These are phyloP conservation scores for Ulota crispa DNA, from an alignment of 225 moss, liverwort and hornwort genomes.

Conservation along the genomic window DNA sequence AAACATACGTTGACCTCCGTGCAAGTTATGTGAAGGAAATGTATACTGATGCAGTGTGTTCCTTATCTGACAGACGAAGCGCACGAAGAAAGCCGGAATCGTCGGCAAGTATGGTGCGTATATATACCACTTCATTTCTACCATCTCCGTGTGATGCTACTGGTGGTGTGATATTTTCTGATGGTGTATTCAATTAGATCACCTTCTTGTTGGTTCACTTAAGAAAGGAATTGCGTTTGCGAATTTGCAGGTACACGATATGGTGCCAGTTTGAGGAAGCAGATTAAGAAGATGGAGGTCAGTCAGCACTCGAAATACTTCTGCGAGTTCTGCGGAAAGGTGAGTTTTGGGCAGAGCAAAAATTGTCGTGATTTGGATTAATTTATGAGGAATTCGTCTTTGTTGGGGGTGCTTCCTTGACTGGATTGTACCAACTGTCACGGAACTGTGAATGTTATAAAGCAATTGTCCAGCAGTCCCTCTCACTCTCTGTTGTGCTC, in stretches of 20 bases:
- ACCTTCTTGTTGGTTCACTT: background rate
- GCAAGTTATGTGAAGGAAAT: background rate
- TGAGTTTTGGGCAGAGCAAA: slow-evolving; percentile 1
- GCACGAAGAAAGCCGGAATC: slow-evolving; percentile 78
- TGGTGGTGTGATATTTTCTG: background rate
- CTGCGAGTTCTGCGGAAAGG: slow-evolving; percentile 82
- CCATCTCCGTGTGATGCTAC: background rate
- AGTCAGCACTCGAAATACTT: slow-evolving; percentile 71
- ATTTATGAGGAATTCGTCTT: background rate
- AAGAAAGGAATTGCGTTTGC: background rate
- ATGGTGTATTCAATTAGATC: background rate
- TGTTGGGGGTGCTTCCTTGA: background rate
- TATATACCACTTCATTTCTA: background rate
- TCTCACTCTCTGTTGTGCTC: background rate
- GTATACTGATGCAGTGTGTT: background rate
- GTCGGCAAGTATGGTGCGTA: slow-evolving; percentile 69
- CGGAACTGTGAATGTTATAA: background rate
- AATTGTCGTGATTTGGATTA: background rate
- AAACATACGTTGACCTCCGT: background rate
- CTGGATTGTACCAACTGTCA: background rate
- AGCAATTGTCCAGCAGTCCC: background rate
- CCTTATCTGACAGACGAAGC: slow-evolving; percentile 51
- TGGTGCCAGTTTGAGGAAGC: slow-evolving; percentile 84
- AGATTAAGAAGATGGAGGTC: slow-evolving; percentile 73
- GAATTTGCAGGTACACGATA: slow-evolving; percentile 61